Evolutionary conservation across 164 flowering plant species (phyloP), one percentile per base, ranked within the genome.

Genomic region (Warburgia ugandensis): DNA sequence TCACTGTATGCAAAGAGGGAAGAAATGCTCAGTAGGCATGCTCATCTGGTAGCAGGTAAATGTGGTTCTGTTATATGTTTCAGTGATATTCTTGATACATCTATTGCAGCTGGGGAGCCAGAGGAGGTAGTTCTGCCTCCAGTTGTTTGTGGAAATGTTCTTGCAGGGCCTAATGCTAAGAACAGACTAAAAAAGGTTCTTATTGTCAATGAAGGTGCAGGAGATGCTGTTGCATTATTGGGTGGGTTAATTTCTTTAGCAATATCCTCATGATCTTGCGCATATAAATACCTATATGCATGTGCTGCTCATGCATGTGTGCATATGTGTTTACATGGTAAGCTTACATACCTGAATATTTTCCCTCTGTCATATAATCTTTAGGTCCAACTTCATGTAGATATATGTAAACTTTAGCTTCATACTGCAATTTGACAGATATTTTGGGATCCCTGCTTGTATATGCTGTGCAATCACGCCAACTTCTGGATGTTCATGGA

Each of bases 191-290:
- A 43, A 63, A 83, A 75, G 59, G 79, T 87, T 56, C 65, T 66
- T 42, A 62, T 87, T 43, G 53, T 92, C 57, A 83, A 82, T 59
- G 98, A 92, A 75, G 96, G 99, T 41, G 96, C 99, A 27, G 91
- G 91, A 23, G 95, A 82, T 73, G 77, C 68, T 30, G 62, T 75
- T 20, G 91, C 74, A 40, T 58, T 92, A 31, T 68, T 86, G 59
- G 96, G 95, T 86, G 66, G 25, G 36, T 13, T 26, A 6, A 11
- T 5, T 58, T 58, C 30, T 37, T 32, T 13, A 2, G 1, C 44
- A 40, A 17, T 13, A 17, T 40, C 8, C 3, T 40, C 7, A n/a
- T n/a, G n/a, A n/a, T n/a, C n/a, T n/a, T n/a, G n/a, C n/a, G n/a
- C n/a, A n/a, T n/a, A n/a, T n/a, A n/a, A n/a, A n/a, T n/a, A n/a